Conservation (phyloP, 257 asterid genomes). For the Forsythia viridissima region DNA sequence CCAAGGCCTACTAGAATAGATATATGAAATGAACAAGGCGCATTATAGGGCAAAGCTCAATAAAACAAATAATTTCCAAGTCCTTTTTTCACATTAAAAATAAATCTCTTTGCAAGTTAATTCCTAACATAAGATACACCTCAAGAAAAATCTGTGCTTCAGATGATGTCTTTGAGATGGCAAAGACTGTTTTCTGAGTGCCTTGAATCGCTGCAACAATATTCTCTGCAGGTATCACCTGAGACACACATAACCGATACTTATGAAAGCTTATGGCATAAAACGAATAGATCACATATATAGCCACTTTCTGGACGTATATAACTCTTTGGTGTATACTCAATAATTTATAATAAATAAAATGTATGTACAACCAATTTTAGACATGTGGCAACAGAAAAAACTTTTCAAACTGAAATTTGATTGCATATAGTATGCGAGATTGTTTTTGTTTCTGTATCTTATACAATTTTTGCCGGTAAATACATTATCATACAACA, state of each 20-base stretch:
- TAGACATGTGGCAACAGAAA: background rate
- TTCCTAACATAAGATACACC: conserved; percentile 42
- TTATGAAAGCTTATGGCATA: background rate
- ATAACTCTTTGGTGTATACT: background rate
- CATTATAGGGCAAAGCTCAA: background rate
- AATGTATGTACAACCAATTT: background rate
- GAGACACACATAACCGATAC: conserved; percentile 1
- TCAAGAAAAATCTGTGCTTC: conserved; percentile 81
- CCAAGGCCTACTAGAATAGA: conserved; percentile 71
- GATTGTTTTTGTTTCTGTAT: background rate
- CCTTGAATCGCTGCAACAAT: conserved; percentile 82
- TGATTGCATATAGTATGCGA: background rate
- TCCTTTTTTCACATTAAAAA: background rate
- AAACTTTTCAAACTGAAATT: background rate
- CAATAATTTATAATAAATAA: background rate
- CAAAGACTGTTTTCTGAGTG: conserved; percentile 62
- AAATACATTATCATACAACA: conserved; percentile 1
- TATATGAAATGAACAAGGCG: conserved; percentile 20
- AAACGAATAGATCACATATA: background rate
- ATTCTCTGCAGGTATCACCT: conserved; percentile 93
- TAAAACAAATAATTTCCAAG: background rate
- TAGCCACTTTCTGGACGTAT: background rate
- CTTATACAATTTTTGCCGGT: background rate
- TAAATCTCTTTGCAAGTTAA: background rate
- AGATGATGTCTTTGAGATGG: conserved; percentile 63